Evolutionary conservation across 2,329 filamentous ascomycete genomes (phyloP).

Genomic region (Proliferodiscus dingleyae): DNA sequence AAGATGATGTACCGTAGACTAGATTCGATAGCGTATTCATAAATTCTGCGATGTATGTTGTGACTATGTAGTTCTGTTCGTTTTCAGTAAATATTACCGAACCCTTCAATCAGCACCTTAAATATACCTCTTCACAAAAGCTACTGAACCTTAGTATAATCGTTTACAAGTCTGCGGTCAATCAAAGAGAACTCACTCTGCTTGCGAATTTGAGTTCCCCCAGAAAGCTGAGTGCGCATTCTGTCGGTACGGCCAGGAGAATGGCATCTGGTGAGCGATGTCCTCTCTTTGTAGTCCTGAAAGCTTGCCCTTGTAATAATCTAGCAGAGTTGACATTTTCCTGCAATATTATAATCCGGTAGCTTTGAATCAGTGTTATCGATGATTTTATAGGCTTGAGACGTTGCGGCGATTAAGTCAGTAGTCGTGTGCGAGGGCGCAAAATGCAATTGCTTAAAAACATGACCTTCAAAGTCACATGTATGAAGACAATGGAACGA

Average conservation of each 20-base stretch:
- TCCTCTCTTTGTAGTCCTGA: background rate
- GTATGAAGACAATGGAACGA: background rate
- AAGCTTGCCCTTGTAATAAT: slow-evolving; percentile 11
- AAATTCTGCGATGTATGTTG: slow-evolving; percentile 48
- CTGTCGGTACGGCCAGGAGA: slow-evolving; percentile 24
- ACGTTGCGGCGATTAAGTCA: too few species aligned
- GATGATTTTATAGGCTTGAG: too few species aligned
- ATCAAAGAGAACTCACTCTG: slow-evolving; percentile 22
- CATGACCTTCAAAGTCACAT: background rate
- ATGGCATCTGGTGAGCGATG: slow-evolving; percentile 10
- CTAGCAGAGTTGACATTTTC: slow-evolving; percentile 1
- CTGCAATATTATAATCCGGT: background rate
- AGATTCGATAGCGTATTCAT: slow-evolving; percentile 49
- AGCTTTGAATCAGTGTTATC: background rate
- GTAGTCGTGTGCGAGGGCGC: background rate
- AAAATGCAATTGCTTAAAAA: background rate
- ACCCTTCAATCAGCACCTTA: background rate
- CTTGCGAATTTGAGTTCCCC: slow-evolving; percentile 22
- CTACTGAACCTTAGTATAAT: slow-evolving; percentile 7
- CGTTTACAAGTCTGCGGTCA: slow-evolving; percentile 4
- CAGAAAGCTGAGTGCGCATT: slow-evolving; percentile 25
- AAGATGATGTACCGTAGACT: slow-evolving; percentile 38
- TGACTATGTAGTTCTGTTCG: slow-evolving; percentile 48
- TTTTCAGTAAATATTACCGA: slow-evolving; percentile 1
- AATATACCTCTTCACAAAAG: slow-evolving; percentile 31